These are phyloP conservation scores for Gentiana macrophylla DNA, from an alignment of 257 asterid genomes.

Conservation along the genomic window DNA sequence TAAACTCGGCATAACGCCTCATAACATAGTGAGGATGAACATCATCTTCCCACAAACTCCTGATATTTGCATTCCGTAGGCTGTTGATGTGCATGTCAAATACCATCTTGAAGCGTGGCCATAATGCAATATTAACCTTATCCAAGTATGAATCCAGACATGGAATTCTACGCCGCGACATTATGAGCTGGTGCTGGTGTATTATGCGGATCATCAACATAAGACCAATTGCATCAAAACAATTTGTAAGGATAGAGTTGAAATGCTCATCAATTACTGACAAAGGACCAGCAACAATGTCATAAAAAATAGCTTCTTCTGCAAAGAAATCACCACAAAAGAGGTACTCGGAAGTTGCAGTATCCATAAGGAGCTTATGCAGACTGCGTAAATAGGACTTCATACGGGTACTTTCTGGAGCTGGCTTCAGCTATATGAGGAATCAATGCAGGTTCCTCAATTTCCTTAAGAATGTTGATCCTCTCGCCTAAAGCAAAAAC, in stretches of 20 bases:
- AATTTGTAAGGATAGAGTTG: conserved; percentile 70
- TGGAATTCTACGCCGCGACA: conserved; percentile 97
- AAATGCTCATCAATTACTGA: conserved; percentile 85
- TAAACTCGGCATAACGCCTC: conserved; percentile 98
- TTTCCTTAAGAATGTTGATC: conserved; percentile 95
- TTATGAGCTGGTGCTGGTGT: conserved; percentile 98
- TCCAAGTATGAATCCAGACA: conserved; percentile 95
- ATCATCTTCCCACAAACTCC: conserved; percentile 94
- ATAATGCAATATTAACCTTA: conserved; percentile 90
- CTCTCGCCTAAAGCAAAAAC: conserved; percentile 98
- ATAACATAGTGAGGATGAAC: conserved; percentile 97
- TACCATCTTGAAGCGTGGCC: conserved; percentile 99
- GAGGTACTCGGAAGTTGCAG: conserved; percentile 99
- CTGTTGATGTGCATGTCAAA: conserved; percentile 97
- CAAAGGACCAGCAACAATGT: conserved; percentile 93
- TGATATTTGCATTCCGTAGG: conserved; percentile 74
- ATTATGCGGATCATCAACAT: conserved; percentile 98
- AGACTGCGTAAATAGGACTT: conserved; percentile 99
- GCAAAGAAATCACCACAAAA: conserved; percentile 97
- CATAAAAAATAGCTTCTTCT: conserved; percentile 82
- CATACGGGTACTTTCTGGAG: conserved; percentile 92
- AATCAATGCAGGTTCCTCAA: conserved; percentile 95
- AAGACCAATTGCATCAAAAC: conserved; percentile 92
- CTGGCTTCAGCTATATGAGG: conserved; percentile 99
- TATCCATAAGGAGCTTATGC: conserved; percentile 97